Conservation (phyloP, 768 basidiomycete genomes). For the Tulasnella sp. region DNA sequence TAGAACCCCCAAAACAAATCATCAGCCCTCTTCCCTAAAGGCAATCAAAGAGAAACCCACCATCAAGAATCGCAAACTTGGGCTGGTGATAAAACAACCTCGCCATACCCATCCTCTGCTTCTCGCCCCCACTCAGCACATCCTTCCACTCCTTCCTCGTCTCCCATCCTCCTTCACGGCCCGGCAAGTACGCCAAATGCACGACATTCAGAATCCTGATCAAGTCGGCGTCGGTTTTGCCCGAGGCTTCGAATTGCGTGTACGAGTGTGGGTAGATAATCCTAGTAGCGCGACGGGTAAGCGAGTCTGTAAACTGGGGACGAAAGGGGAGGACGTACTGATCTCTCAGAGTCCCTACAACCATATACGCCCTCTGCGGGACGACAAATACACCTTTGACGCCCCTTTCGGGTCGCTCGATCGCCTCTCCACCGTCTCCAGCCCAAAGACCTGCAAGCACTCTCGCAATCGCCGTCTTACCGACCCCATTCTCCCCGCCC, state of each 20-base stretch:
- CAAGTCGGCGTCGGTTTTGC: conserved; percentile 53
- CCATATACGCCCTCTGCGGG: conserved; percentile 90
- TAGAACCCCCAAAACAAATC: conserved; percentile 22
- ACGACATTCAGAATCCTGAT: conserved; percentile 67
- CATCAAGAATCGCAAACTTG: conserved; percentile 73
- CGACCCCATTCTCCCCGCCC: conserved; percentile 63
- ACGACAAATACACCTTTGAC: conserved; percentile 64
- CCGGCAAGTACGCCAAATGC: conserved; percentile 72
- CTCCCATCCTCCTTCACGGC: conserved; percentile 78
- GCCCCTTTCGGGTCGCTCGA: conserved; percentile 30
- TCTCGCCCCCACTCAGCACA: conserved; percentile 92
- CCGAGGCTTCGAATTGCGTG: conserved; percentile 50
- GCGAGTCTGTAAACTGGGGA: not conserved
- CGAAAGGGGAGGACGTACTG: conserved; percentile 41
- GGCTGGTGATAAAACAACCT: conserved; percentile 84
- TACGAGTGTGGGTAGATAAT: conserved; percentile 87
- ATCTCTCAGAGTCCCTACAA: conserved; percentile 72
- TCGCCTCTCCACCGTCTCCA: conserved; percentile 29
- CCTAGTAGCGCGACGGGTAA: conserved; percentile 22
- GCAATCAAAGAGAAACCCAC: conserved; percentile 32
- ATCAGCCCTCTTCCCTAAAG: not conserved
- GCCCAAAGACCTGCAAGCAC: conserved; percentile 88
- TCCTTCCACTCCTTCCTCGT: conserved; percentile 94
- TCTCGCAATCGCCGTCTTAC: conserved; percentile 80
- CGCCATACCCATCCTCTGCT: conserved; percentile 89